phyloP scores from a whole-genome alignment of 2,329 filamentous ascomycete genomes.

The Trichoderma cornu-damae region DNA sequence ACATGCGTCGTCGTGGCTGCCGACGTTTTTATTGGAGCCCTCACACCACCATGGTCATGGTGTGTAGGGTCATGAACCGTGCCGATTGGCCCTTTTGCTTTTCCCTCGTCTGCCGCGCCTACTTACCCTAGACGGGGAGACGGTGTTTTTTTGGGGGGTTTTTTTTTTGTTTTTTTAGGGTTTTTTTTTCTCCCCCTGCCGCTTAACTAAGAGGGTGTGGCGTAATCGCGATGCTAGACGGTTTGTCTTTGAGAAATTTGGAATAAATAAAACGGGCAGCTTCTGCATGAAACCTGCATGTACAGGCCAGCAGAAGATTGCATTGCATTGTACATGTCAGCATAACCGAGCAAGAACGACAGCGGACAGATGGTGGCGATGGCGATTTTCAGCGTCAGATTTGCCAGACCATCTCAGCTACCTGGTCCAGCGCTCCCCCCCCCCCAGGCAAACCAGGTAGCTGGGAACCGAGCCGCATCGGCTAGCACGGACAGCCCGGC shows the following conservation, averaged over 20 bases:
- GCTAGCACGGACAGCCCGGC: constrained; percentile 17
- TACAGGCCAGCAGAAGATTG: neutral
- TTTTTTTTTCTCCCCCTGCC: neutral
- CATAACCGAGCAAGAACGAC: neutral
- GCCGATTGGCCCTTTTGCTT: constrained; percentile 9
- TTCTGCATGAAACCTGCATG: neutral
- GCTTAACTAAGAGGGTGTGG: no score
- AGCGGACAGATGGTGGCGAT: constrained; percentile 11
- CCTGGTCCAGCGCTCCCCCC: neutral
- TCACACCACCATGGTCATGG: neutral
- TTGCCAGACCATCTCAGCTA: constrained; percentile 8
- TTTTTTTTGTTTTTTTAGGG: no score
- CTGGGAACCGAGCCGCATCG: constrained; percentile 19
- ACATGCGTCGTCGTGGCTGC: neutral
- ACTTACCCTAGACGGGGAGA: constrained; percentile 1
- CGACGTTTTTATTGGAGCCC: constrained; percentile 5
- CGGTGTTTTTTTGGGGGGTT: neutral
- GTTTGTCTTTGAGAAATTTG: neutral
- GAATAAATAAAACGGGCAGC: neutral
- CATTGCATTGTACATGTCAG: neutral
- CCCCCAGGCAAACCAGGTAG: constrained; percentile 14
- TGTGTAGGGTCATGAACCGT: constrained; percentile 13
- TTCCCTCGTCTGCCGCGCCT: neutral
- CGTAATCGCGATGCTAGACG: no score
- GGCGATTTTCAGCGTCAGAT: constrained; percentile 1